Percentiles rank a stretch among this genome's conserved stretches.
These are phyloP conservation scores for Plasmodium cynomolgi DNA, from an alignment of 169 alveolate genomes.

Conservation along the genomic window DNA sequence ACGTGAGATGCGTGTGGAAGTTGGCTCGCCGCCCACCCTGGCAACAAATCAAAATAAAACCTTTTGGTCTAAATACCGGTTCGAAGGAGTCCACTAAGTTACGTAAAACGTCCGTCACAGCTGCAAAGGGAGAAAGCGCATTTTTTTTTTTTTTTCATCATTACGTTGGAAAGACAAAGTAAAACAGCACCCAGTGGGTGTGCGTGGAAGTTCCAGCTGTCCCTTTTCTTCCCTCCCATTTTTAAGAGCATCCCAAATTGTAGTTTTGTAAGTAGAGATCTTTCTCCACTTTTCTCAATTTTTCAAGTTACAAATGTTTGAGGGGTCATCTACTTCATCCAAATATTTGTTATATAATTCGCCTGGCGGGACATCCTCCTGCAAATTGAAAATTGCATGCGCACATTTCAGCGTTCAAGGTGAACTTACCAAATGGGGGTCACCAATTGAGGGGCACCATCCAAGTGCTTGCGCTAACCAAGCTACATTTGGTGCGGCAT, in stretches of 20 bases:
- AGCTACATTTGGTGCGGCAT: not conserved
- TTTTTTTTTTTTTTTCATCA: not conserved
- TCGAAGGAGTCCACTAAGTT: constrained; percentile 33
- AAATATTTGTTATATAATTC: constrained; percentile 22
- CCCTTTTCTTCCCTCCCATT: not conserved
- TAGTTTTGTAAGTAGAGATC: not conserved
- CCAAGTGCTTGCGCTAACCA: not conserved
- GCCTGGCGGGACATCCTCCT: constrained; percentile 32
- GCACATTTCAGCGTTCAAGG: not conserved
- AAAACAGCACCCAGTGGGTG: not conserved
- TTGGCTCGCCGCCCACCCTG: not conserved
- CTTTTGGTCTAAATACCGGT: constrained; percentile 4
- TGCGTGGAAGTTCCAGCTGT: not conserved
- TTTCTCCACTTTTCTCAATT: not conserved
- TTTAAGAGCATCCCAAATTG: not conserved
- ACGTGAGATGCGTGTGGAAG: not conserved
- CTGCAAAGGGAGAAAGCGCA: not conserved
- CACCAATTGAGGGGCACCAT: not conserved
- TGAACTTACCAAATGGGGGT: not conserved
- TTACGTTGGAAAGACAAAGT: not conserved
- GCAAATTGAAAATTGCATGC: not conserved
- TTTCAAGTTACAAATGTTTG: constrained; percentile 6
- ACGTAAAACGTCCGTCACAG: constrained; percentile 11
- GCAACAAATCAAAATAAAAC: not conserved
- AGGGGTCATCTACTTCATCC: constrained; percentile 26